A percentile compares a stretch with the other conserved stretches of the same genome.
Evolutionary conservation across 345 rosid species (phyloP).

Genomic region (Syzygium aromaticum): DNA sequence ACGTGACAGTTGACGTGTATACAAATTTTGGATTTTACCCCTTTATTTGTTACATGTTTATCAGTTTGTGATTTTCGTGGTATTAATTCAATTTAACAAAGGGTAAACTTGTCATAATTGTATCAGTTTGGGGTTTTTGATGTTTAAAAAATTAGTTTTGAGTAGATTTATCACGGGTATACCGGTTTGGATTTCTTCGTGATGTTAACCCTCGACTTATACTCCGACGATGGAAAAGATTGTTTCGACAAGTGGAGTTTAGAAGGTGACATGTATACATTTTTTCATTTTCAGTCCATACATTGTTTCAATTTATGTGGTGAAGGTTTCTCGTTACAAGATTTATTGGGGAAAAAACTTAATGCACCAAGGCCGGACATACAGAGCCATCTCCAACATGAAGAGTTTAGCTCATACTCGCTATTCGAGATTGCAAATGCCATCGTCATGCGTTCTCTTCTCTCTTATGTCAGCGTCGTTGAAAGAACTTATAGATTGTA

Average conservation of each 20-base stretch:
- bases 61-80: too few species aligned
- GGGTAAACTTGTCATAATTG: too few species aligned
- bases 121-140: too few species aligned
- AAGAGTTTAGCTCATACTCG: background rate
- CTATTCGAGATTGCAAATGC: background rate
- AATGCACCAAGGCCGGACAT: background rate
- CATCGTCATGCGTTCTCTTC: background rate
- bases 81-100: too few species aligned
- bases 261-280: background rate
- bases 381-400: background rate
- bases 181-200: too few species aligned
- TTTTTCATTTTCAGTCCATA: background rate
- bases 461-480: background rate
- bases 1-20: too few species aligned
- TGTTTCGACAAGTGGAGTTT: background rate
- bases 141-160: too few species aligned
- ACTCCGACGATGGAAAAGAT: background rate
- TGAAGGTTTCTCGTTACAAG: background rate
- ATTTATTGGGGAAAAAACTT: background rate
- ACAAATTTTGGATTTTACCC: too few species aligned
- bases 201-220: too few species aligned
- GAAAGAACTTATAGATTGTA: background rate
- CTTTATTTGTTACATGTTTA: too few species aligned
- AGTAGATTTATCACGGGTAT: too few species aligned
- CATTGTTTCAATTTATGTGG: background rate